Base-by-base conservation (phyloP, 2,329 filamentous ascomycete genomes). In the Ceratocystis colombiana region DNA sequence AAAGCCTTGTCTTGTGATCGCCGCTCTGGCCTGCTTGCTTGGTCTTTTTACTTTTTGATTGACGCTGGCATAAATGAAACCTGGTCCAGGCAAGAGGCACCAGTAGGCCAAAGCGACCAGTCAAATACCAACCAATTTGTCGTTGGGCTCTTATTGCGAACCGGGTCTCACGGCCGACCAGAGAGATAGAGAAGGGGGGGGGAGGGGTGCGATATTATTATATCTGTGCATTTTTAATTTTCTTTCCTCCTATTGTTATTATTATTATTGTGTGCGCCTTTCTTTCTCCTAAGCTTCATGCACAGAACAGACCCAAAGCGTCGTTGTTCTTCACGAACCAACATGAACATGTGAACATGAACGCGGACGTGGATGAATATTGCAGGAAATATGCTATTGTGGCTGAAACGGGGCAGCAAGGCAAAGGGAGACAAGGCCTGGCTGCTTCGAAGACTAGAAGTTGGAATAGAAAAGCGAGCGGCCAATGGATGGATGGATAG, bases 1-100 rank as follows among this genome's bases (percentile, higher is more conserved):
- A 57, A 57, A 17, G 53, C 53, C 53, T 33, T 57, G 53, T 57
- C 53, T 57, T 57, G 53, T 57, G 53, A 57, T 57, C 53, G 53
- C 25, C 53, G 53, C 22, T 57, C 53, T 57, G 53, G 53, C 25
- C 53, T 57, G 17, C 22, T 28, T 57, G 53, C 22, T 22, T 22
- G 22, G 25, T 2, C 53, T 57, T 28, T 57, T 22, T 15, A 22
- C 25, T 37, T 37, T 37, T 20, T 28, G 53, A 28, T 57, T 30
- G 53, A 30, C 53, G 53, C 25, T 28, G 53, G 53, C 53, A 33
- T 57, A 28, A 57, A 57, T 57, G 53, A 28, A 57, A 33, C 53
- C 53, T 57, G 22, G 10, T 22, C 33, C 25, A 28, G 17, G 53
- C 20, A 57, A 57, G 53, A 57, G 53, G 12, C 53, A 6, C 6